Evolutionary conservation across 2,329 filamentous ascomycete genomes (phyloP), one percentile per base, ranked within the genome.

Genomic region (Sporothrix phasma): DNA sequence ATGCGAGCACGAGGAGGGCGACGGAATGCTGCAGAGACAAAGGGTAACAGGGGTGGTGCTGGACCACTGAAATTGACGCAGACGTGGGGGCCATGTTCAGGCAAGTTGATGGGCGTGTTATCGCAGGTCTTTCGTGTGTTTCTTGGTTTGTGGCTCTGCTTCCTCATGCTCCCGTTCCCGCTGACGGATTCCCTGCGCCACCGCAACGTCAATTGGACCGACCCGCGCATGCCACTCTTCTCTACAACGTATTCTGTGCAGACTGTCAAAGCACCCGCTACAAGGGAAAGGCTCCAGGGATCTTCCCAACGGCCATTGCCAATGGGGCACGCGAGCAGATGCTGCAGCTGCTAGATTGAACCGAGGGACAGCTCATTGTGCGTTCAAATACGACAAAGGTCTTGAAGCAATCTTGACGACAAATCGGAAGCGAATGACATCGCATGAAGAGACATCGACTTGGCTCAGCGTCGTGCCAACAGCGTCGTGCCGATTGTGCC

Each of bases 321-420:
- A 49, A 45, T 2, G 11, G 26, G 24, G 61, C 61, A 63, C 61
- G 49, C 61, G 61, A 63, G 61, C 61, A 56, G n/a, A 63, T 63
- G 34, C 61, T 46, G 13, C 47, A 34, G 49, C 49, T 13, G 49
- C 34, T 46, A 56, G 47, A 45, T 26, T 41, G 49, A 29, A 37
- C 39, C 49, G n/a, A 61, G 43, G 5, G n/a, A 24, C 58, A 61
- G n/a, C 34, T 6, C 11, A 3, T 11, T 37, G 1, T 39, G 37
- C 37, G 29, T n/a, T 29, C 7, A 31, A 39, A 22, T 24, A 56
- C 39, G 51, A 39, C n/a, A 56, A 15, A 10, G n/a, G n/a, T 8
- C 22, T 29, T 37, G 15, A 37, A 8, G 31, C 51, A 56, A 56
- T 11, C 17, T 39, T n/a, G 19, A 24, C 34, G 51, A 17, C 31